Evolutionary conservation across 1,139 yeast species (phyloP), one percentile per base, ranked within the genome.

Genomic region (Hyphopichia buzzinii): DNA sequence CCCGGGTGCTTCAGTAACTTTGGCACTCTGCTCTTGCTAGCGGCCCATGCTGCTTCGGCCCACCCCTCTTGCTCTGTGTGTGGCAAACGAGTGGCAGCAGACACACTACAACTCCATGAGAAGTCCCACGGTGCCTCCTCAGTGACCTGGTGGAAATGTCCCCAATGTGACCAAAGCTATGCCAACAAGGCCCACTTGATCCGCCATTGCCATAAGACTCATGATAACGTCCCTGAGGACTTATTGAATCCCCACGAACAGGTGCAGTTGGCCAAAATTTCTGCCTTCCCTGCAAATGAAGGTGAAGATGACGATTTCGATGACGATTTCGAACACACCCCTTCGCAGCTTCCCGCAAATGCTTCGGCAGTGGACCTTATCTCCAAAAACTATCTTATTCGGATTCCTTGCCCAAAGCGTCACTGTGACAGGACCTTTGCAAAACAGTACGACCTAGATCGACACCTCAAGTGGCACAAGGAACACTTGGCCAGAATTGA

Each of bases 61-160:
- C n/a, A n/a, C n/a, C n/a, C n/a, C n/a, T n/a, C n/a, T n/a, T 88
- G 97, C 62, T 48, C 63, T 1, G 49, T 77, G 1, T 89, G 97
- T 65, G 81, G 79, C 11, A 83, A 79, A 52, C 79, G n/a, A n/a
- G n/a, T n/a, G n/a, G n/a, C n/a, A n/a, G n/a, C n/a, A n/a, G n/a
- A n/a, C n/a, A n/a, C n/a, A n/a, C n/a, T n/a, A n/a, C n/a, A n/a
- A n/a, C n/a, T n/a, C n/a, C n/a, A n/a, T n/a, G n/a, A n/a, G n/a
- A n/a, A n/a, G n/a, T n/a, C n/a, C 37, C 84, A 80, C 49, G 72
- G 68, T 42, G 59, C 62, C 10, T 73, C 67, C 10, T 72, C 67
- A 16, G 59, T 72, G 12, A 79, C 74, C 43, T 56, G 79, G 25
- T 83, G 90, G 88, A 73, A 74, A 39, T 85, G 94, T 59, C 55